These are phyloP conservation scores for Ceratocystis huliohia DNA, from an alignment of 2,329 filamentous ascomycete genomes.

Conservation along the genomic window DNA sequence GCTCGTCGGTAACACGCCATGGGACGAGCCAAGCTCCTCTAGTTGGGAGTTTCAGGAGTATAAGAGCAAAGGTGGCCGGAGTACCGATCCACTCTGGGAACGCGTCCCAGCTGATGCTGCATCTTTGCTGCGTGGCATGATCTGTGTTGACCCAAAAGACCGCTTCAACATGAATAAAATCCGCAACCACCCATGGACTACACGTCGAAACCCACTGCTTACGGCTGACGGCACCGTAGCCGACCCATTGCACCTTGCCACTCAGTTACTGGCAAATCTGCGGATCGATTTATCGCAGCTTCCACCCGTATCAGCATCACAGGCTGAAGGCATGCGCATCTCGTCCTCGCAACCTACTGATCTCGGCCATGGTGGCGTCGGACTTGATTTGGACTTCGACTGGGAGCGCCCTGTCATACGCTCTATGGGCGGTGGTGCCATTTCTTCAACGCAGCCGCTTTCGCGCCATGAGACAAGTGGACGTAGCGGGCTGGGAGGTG, in stretches of 20 bases:
- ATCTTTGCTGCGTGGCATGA: constrained; percentile 83
- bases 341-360: constrained; percentile 57
- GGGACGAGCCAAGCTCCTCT: constrained; percentile 77
- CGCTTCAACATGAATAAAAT: constrained; percentile 81
- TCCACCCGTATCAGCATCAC: constrained; percentile 27
- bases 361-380: constrained; percentile 39
- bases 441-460: constrained; percentile 40
- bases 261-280: constrained; percentile 83
- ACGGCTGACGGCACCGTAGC: constrained; percentile 58
- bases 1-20: constrained; percentile 90
- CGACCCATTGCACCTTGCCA: constrained; percentile 77
- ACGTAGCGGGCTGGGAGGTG: constrained; percentile 17
- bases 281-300: constrained; percentile 60
- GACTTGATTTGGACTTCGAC: constrained; percentile 65
- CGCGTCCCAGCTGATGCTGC: constrained; percentile 60
- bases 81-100: constrained; percentile 74
- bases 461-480: constrained; percentile 27
- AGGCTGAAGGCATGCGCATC: constrained; percentile 11
- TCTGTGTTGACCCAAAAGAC: constrained; percentile 60
- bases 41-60: constrained; percentile 93
- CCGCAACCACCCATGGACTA: constrained; percentile 90
- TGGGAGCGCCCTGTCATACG: constrained; percentile 66
- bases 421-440: constrained; percentile 31
- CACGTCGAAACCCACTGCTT: constrained; percentile 64
- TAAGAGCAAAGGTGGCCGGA: constrained; percentile 62